A percentile compares a stretch with the other conserved stretches of the same genome.
Evolutionary conservation across 2,329 filamentous ascomycete species (phyloP).

Genomic region (Xylaria sp.): DNA sequence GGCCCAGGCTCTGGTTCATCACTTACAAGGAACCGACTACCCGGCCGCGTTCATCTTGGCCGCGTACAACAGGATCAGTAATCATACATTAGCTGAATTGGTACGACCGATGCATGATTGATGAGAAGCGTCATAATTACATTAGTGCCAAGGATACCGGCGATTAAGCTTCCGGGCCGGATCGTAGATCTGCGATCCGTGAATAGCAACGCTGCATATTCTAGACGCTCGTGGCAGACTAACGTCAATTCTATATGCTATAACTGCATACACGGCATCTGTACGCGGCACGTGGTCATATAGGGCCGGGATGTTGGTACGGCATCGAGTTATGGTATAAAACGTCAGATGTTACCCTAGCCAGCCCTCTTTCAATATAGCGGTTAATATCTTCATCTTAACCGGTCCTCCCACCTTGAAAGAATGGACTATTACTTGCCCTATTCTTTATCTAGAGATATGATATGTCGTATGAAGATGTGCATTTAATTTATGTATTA

Average conservation of each 20-base stretch:
- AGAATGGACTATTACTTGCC: not conserved
- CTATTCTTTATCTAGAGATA: not conserved
- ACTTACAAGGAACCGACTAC: no score
- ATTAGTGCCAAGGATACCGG: constrained; percentile 16
- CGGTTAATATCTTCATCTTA: constrained; percentile 22
- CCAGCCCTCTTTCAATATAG: not conserved
- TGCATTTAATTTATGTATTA: not conserved
- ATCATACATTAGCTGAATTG: not conserved
- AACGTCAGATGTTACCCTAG: not conserved
- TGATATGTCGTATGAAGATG: not conserved
- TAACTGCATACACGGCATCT: no score
- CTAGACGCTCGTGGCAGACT: not conserved
- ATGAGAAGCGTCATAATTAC: not conserved
- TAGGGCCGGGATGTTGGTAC: no score
- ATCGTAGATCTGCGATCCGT: not conserved
- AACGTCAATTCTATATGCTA: not conserved
- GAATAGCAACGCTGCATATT: not conserved
- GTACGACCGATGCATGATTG: not conserved
- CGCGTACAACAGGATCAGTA: no score
- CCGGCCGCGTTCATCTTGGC: no score
- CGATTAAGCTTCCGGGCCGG: not conserved
- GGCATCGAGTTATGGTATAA: no score
- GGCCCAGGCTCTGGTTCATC: no score
- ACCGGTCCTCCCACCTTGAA: not conserved
- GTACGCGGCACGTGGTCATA: no score